Conservation (phyloP, 2,329 filamentous ascomycete genomes). For the Aciculosporium take region DNA sequence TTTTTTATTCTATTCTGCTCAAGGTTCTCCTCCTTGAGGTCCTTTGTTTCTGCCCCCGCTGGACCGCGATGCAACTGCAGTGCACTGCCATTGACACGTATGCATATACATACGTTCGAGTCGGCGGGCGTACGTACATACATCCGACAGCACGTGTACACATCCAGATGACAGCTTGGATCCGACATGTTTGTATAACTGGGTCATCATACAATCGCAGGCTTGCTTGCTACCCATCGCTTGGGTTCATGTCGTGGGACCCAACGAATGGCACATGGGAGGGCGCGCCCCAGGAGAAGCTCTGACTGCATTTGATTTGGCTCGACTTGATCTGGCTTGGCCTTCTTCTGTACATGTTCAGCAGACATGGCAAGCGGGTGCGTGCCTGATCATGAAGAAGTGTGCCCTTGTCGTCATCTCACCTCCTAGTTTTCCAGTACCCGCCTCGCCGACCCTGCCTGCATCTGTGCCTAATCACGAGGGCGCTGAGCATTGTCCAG, state of each 20-base stretch:
- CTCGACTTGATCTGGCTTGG: neutral
- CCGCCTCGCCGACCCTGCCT: neutral
- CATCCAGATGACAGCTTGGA: too few relatives aligned
- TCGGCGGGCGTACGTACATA: too few relatives aligned
- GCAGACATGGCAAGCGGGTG: neutral
- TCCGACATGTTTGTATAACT: neutral
- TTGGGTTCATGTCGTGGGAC: constrained; percentile 7
- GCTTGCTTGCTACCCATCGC: neutral
- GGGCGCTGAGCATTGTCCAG: constrained; percentile 1
- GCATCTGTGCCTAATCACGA: constrained; percentile 6
- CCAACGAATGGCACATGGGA: neutral
- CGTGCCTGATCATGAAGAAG: too few relatives aligned
- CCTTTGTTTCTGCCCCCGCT: too few relatives aligned
- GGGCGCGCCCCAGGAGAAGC: neutral
- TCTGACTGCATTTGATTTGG: neutral
- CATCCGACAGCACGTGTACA: too few relatives aligned
- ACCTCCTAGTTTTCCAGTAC: too few relatives aligned
- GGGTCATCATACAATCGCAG: neutral
- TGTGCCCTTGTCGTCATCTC: neutral
- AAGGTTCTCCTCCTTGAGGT: too few relatives aligned
- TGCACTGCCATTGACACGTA: neutral
- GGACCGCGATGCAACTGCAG: neutral
- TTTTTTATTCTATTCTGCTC: too few relatives aligned
- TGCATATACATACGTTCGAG: too few relatives aligned
- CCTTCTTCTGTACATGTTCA: neutral